Evolutionary conservation across 2,329 filamentous ascomycete species (phyloP), one percentile per base, ranked within the genome.

Genomic region (Tympanopsis confertula): DNA sequence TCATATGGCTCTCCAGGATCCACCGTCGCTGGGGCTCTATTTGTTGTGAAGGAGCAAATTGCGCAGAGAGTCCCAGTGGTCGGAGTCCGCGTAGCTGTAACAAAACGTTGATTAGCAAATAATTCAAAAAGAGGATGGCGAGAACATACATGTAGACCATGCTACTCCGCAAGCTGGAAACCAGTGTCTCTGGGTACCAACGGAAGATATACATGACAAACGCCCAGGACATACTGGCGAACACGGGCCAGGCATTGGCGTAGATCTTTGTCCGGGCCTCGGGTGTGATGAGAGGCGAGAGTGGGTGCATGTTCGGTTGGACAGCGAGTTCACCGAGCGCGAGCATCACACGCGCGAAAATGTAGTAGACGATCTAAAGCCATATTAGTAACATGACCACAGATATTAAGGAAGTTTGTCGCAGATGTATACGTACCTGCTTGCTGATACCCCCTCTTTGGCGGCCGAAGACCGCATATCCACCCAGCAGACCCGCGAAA

Each of bases 131-230:
- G 19, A 35, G 37, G 35, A 38, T 35, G 15, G 28, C 13, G 35
- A 20, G 32, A 26, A 69, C 74, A 54, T 69, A 81, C 76, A 81
- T 79, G 46, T 81, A 81, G 42, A 70, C 71, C 76, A 81, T 81
- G 56, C 74, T 79, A 53, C 70, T 78, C 55, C 72, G 65, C 58
- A 81, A 55, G 59, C 74, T 79, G 44, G 69, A 67, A 54, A 78
- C 74, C 47, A 81, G 61, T 24, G 65, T 70, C 43, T 80, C 75
- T 19, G 76, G 75, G 56, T 81, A 68, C 65, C 69, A 78, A 49
- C 74, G 64, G 55, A 78, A 81, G 40, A 80, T 54, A 53, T 77
- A 80, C 76, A 81, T 81, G 36, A 81, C 74, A 45, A 66, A 61
- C 1, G 72, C 76, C 76, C 76, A 81, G 47, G 69, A 78, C 45